Evolutionary conservation across 2,329 filamentous ascomycete species (phyloP), one percentile per base, ranked within the genome.

Genomic region (Scedosporium boydii): DNA sequence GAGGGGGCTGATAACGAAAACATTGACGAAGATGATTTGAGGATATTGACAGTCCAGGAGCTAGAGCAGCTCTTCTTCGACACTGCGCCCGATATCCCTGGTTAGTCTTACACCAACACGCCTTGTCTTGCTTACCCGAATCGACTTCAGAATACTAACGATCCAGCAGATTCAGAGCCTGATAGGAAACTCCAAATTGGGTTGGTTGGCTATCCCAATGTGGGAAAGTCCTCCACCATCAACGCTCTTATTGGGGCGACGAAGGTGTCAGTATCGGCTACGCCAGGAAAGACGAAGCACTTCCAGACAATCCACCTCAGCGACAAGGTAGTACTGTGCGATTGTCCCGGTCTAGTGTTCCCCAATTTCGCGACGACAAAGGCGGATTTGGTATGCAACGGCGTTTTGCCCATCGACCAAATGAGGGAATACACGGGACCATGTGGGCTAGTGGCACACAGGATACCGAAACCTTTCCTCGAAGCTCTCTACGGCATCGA

Each of bases 171-270:
- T 21, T 60, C 67, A 81, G 80, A 75, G 3, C 69, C 77, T 7
- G 78, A 80, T 56, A 76, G 76, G 66, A 97, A 96, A 74, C 88
- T 93, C 4, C 87, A 91, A 66, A 95, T 99, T 68, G 95, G 95
- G 69, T 81, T 99, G 21, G 95, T 99, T 44, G 95, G 95, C 64
- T 99, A 99, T 76, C 95, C 95, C 70, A 99, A 99, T 78, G 95
- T 99, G 66, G 95, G 95, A 77, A 99, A 99, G 78, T 99, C 96
- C 1, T 97, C 93, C 58, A 99, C 95, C 16, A 99, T 99, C 82
- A 99, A 99, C 78, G 93, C 95, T 51, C 84, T 99, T n/a, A 93
- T 98, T 63, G 96, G 96, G 59, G 88, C 95, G 62, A 99, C 98
- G 80, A 99, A 98, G 78, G 95, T 99, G 5, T 98, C 93, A 0